Percentiles rank a stretch among this genome's conserved stretches.
These are phyloP conservation scores for Metarhizium brunneum DNA, from an alignment of 2,329 filamentous ascomycete species.

Conservation along the genomic window DNA sequence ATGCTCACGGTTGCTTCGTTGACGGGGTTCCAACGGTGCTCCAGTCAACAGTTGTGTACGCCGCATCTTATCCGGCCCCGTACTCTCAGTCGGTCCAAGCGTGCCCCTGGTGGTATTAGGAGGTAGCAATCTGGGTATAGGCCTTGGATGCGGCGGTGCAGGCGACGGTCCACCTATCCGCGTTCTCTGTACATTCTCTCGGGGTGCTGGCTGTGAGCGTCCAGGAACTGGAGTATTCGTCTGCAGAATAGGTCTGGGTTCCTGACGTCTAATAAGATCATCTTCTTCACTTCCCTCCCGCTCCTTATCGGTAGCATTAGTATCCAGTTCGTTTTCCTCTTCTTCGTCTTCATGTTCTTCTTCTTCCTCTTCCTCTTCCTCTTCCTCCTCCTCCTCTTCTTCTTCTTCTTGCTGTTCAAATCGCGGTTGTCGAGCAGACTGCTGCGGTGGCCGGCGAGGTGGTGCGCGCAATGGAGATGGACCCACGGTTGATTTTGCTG, in stretches of 20 bases:
- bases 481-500: neutral
- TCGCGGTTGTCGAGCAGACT: neutral
- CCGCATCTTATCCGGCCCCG: neutral
- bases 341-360: neutral
- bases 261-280: neutral
- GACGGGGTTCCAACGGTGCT: neutral
- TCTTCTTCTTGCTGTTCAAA: neutral
- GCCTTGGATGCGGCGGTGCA: neutral
- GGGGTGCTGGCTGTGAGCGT: neutral
- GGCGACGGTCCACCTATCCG: neutral
- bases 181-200: neutral
- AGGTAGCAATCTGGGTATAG: neutral
- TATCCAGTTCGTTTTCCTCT: constrained; percentile 1
- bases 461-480: constrained; percentile 4
- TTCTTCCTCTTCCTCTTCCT: constrained; percentile 2
- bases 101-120: neutral
- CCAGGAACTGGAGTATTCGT: constrained; percentile 14
- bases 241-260: neutral
- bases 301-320: constrained; percentile 4
- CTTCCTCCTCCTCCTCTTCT: neutral
- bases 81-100: neutral
- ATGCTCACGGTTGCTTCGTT: neutral
- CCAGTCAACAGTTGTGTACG: neutral
- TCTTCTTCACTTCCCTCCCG: constrained; percentile 3
- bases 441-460: constrained; percentile 3